Evolutionary conservation across 345 rosid genomes (phyloP).

Genomic region (Syzygium aromaticum): DNA sequence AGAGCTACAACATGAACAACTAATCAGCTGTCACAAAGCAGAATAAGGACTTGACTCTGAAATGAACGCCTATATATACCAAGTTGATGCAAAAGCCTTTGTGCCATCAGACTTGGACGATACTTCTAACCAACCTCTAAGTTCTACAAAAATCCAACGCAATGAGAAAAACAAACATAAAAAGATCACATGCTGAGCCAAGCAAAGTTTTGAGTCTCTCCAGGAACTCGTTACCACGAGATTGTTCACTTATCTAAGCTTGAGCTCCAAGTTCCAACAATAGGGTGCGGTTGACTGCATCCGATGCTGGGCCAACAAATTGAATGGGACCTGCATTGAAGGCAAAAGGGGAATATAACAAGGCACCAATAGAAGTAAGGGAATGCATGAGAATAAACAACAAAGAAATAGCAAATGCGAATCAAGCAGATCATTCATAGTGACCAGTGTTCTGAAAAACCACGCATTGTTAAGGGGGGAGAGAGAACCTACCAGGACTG

Average conservation of each 20-base stretch:
- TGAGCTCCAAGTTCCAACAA: constrained; percentile 68
- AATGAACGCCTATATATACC: not conserved
- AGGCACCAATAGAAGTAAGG: not conserved
- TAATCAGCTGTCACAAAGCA: not conserved
- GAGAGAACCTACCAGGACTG: constrained; percentile 74
- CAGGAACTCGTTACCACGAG: not conserved
- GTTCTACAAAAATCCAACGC: not conserved
- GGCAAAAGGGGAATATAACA: not conserved
- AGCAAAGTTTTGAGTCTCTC: not conserved
- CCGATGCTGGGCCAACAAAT: constrained; percentile 64
- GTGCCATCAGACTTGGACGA: not conserved
- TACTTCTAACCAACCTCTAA: not conserved
- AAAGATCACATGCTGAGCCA: not conserved
- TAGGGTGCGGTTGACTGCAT: constrained; percentile 57
- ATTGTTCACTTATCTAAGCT: constrained; percentile 12
- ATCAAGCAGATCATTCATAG: not conserved
- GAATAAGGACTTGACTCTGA: not conserved
- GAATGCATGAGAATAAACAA: not conserved
- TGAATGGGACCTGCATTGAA: constrained; percentile 74
- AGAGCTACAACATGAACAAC: not conserved
- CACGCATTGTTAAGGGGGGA: not conserved
- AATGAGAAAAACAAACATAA: not conserved
- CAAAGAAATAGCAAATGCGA: not conserved
- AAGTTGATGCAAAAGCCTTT: not conserved
- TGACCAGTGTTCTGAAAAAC: not conserved